A percentile compares a stretch with the other conserved stretches of the same genome.
phyloP scores from a whole-genome alignment of 129 eudicot genomes.

The Kitagawia praeruptora region DNA sequence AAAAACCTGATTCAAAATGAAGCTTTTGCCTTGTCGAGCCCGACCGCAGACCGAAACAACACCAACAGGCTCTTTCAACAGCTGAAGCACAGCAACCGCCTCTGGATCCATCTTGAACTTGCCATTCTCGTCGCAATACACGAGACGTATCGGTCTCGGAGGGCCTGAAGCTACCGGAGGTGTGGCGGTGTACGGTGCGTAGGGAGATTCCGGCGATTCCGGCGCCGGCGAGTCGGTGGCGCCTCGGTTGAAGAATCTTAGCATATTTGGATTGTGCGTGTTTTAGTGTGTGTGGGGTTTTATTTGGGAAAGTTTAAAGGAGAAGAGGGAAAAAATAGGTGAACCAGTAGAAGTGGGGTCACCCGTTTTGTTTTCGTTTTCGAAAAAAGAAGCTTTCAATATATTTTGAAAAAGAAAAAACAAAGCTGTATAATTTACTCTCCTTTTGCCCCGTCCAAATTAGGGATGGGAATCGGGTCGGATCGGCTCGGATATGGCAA shows the following conservation, averaged over 20 bases:
- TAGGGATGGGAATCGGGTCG: too few relatives aligned
- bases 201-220: not conserved
- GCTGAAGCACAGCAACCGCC: conserved; percentile 77
- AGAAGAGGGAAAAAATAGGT: too few relatives aligned
- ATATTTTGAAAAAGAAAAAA: too few relatives aligned
- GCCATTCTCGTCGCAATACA: conserved; percentile 85
- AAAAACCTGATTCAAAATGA: conserved; percentile 72
- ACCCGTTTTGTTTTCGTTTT: too few relatives aligned
- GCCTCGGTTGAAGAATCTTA: conserved; percentile 1
- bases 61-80: conserved; percentile 85
- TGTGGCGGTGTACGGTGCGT: not conserved
- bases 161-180: conserved; percentile 16
- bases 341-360: too few relatives aligned
- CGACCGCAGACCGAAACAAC: conserved; percentile 97
- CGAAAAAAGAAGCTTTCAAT: too few relatives aligned
- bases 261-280: not conserved
- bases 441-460: too few relatives aligned
- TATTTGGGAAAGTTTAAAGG: not conserved
- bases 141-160: conserved; percentile 81
- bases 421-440: too few relatives aligned
- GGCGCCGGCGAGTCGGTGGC: not conserved
- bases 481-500: too few relatives aligned
- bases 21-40: conserved; percentile 98
- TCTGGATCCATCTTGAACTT: conserved; percentile 96
- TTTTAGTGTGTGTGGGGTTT: not conserved